Conservation (phyloP, 2,329 filamentous ascomycete genomes). For the Alternaria triticina region DNA sequence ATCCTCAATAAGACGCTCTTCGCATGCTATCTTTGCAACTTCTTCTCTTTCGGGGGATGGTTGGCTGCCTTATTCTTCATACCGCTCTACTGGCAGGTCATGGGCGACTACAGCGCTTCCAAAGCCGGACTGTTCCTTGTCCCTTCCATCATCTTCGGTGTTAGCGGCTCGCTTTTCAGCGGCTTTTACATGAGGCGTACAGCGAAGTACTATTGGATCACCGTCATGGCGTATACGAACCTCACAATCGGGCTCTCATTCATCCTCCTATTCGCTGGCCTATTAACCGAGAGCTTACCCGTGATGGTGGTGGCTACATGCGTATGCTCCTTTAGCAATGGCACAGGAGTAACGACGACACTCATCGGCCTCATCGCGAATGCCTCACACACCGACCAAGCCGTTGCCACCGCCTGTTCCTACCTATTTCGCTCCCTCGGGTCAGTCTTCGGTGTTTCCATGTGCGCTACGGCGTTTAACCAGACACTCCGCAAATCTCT, state of each 20-base stretch:
- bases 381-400: constrained; percentile 69
- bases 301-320: constrained; percentile 65
- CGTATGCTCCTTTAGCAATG: constrained; percentile 61
- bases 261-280: constrained; percentile 65
- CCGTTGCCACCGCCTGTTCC: constrained; percentile 77
- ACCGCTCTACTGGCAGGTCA: constrained; percentile 80
- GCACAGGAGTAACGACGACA: constrained; percentile 71
- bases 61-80: constrained; percentile 71
- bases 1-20: constrained; percentile 72
- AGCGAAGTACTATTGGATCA: constrained; percentile 75
- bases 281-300: constrained; percentile 55
- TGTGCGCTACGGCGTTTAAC: constrained; percentile 75
- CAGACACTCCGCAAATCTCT: constrained; percentile 68
- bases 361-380: constrained; percentile 76
- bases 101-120: constrained; percentile 68
- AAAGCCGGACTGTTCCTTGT: constrained; percentile 70
- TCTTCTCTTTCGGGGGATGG: constrained; percentile 70
- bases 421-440: constrained; percentile 82
- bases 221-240: constrained; percentile 61
- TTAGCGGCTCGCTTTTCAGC: constrained; percentile 68
- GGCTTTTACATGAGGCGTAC: constrained; percentile 73
- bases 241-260: constrained; percentile 62
- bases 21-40: constrained; percentile 73
- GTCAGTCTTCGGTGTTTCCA: constrained; percentile 69
- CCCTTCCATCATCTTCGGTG: constrained; percentile 67